Evolutionary conservation across 768 basidiomycete genomes (phyloP).

Genomic region (Suillus alpinus): DNA sequence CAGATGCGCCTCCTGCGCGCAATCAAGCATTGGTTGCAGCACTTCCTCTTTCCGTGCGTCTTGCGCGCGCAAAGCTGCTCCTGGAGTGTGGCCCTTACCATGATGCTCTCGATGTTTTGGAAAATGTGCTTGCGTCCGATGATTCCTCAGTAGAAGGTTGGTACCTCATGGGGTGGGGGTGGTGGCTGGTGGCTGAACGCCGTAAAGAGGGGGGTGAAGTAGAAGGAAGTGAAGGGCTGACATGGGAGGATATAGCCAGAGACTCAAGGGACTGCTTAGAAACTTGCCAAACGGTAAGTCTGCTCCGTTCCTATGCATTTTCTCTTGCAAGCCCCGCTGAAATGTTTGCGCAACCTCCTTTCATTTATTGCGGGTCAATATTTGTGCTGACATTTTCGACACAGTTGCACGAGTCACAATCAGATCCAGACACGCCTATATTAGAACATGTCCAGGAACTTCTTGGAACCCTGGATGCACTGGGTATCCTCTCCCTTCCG

Average conservation of each 20-base stretch:
- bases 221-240: slow-evolving; percentile 40
- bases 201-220: slow-evolving; percentile 48
- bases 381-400: slow-evolving; percentile 5
- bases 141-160: slow-evolving; percentile 89
- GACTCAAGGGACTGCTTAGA: slow-evolving; percentile 81
- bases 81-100: slow-evolving; percentile 72
- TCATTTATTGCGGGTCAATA: neutral
- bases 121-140: slow-evolving; percentile 76
- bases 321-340: neutral
- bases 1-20: slow-evolving; percentile 5
- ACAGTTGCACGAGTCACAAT: slow-evolving; percentile 69
- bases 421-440: slow-evolving; percentile 73
- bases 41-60: slow-evolving; percentile 64
- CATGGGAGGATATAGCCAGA: slow-evolving; percentile 75
- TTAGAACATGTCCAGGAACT: slow-evolving; percentile 76
- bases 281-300: slow-evolving; percentile 74
- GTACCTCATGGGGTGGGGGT: slow-evolving; percentile 95
- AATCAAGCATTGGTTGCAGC: slow-evolving; percentile 26
- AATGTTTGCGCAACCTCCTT: neutral
- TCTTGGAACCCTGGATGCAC: slow-evolving; percentile 58
- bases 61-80: slow-evolving; percentile 77
- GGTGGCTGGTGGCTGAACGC: slow-evolving; percentile 78
- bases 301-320: neutral
- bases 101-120: slow-evolving; percentile 71
- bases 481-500: slow-evolving; percentile 64